phyloP scores from a whole-genome alignment of 352 stramenopile species.

The Phytophthora cryptogea region DNA sequence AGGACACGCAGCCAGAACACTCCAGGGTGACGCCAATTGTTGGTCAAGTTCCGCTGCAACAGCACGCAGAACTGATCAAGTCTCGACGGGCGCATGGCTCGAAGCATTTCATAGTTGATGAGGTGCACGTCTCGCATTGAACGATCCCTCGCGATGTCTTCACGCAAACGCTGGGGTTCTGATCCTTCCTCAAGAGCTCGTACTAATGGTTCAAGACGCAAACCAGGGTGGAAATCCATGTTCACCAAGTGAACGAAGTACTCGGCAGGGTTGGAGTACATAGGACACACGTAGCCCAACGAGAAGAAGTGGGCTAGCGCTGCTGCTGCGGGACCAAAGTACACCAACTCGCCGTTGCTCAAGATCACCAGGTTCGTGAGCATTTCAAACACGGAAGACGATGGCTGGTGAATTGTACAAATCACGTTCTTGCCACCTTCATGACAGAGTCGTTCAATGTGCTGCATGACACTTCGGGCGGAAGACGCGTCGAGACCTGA shows the following conservation, averaged over 20 bases:
- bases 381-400: conserved; percentile 67
- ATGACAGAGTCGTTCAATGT: conserved; percentile 50
- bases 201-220: conserved; percentile 41
- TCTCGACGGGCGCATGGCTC: conserved; percentile 40
- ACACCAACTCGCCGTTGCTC: conserved; percentile 82
- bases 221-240: conserved; percentile 46
- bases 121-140: conserved; percentile 12
- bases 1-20: conserved; percentile 79
- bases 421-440: conserved; percentile 73
- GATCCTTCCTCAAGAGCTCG: conserved; percentile 33
- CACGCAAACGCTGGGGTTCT: conserved; percentile 33
- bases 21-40: conserved; percentile 71
- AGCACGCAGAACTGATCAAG: conserved; percentile 60
- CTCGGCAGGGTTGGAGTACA: conserved; percentile 72
- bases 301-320: conserved; percentile 54
- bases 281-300: conserved; percentile 57
- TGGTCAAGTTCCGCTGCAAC: conserved; percentile 55
- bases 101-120: conserved; percentile 46
- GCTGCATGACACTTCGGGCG: conserved; percentile 89
- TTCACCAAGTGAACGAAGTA: conserved; percentile 73
- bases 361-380: conserved; percentile 73
- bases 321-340: conserved; percentile 81
- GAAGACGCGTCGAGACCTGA: conserved; percentile 90
- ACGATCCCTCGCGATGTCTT: conserved; percentile 41
- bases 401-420: conserved; percentile 89